phyloP scores from a whole-genome alignment of 805 yeast species.

The Wickerhamomyces hampshirensis region DNA sequence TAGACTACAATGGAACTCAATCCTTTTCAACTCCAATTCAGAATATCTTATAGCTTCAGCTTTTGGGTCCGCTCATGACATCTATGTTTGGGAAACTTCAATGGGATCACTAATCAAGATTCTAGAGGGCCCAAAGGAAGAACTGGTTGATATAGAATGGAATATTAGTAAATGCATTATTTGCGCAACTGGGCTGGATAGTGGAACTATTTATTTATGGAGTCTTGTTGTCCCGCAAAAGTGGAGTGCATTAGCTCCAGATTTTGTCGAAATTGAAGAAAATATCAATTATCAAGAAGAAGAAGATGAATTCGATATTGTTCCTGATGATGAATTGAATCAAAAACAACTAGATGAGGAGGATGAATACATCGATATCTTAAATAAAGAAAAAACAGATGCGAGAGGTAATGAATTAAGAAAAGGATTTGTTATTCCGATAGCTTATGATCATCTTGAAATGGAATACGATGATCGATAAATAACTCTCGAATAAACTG shows the following conservation, averaged over 20 bases:
- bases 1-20: constrained; percentile 81
- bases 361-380: constrained; percentile 64
- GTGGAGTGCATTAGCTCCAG: constrained; percentile 97
- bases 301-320: constrained; percentile 88
- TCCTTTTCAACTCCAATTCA: constrained; percentile 63
- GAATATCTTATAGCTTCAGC: constrained; percentile 90
- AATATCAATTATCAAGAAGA: constrained; percentile 81
- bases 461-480: background rate
- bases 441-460: constrained; percentile 23
- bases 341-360: constrained; percentile 59
- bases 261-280: constrained; percentile 90
- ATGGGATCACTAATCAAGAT: constrained; percentile 87
- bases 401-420: constrained; percentile 65
- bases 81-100: constrained; percentile 89
- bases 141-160: constrained; percentile 83
- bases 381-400: constrained; percentile 57
- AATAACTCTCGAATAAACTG: background rate
- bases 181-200: constrained; percentile 80
- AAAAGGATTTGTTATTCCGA: constrained; percentile 59
- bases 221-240: constrained; percentile 77
- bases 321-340: constrained; percentile 59
- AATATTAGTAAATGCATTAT: constrained; percentile 68
- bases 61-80: constrained; percentile 81
- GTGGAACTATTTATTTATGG: constrained; percentile 83
- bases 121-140: constrained; percentile 87